Conservation (phyloP, 257 asterid genomes). For the Solanum microdontum region DNA sequence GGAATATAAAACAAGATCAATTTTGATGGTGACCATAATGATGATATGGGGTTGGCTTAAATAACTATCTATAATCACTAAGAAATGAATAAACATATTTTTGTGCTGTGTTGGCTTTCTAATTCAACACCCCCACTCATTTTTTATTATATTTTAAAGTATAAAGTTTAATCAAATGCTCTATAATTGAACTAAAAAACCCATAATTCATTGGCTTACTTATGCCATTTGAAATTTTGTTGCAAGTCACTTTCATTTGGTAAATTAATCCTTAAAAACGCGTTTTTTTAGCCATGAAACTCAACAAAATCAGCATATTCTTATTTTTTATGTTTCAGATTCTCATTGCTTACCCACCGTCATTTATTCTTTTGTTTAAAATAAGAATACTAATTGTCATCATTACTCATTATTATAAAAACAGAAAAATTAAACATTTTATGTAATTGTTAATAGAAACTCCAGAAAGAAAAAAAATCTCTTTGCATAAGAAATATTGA, state of each 20-base stretch:
- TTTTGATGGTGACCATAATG: not conserved
- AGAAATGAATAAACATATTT: too few relatives aligned
- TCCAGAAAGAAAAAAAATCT: not conserved
- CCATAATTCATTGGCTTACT: not conserved
- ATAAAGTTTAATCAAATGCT: not conserved
- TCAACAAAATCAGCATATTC: not conserved
- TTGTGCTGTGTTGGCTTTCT: not conserved
- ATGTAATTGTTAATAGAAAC: not conserved
- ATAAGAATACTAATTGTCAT: not conserved
- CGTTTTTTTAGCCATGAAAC: not conserved
- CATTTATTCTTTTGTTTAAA: not conserved
- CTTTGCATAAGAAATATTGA: too few relatives aligned
- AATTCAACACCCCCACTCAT: not conserved
- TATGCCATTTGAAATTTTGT: not conserved
- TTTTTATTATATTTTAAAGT: not conserved
- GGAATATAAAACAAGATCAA: not conserved
- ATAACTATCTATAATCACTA: not conserved
- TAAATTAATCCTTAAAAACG: not conserved
- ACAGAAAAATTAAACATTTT: not conserved
- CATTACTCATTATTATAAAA: not conserved
- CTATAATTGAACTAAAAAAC: not conserved
- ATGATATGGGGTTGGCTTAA: not conserved
- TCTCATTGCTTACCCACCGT: not conserved
- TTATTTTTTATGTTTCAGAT: not conserved
- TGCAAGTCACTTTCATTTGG: not conserved